A percentile compares a stretch with the other conserved stretches of the same genome.
Conservation (phyloP, 345 rosid species). For the Dipteronia sinensis region DNA sequence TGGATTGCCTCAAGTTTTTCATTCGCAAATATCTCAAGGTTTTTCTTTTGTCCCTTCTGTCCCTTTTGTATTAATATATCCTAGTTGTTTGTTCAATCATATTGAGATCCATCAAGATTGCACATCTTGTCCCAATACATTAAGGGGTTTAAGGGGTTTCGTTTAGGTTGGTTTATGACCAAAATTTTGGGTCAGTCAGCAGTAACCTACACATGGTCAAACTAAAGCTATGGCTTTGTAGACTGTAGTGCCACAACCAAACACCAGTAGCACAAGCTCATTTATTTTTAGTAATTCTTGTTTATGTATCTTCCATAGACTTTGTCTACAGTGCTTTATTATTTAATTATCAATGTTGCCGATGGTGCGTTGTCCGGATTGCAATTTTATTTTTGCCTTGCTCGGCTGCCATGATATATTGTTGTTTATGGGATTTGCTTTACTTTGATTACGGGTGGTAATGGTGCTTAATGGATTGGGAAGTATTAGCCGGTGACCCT, state of each 20-base stretch:
- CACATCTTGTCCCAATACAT: not conserved
- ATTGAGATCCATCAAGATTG: not conserved
- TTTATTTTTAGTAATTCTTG: not conserved
- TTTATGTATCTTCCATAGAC: no score
- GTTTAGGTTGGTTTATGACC: not conserved
- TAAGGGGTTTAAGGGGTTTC: not conserved
- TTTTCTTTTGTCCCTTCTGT: not conserved
- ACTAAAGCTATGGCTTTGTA: not conserved
- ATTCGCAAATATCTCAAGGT: conserved; percentile 65
- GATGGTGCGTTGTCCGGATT: no score
- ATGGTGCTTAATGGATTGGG: not conserved
- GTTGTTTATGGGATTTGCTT: not conserved
- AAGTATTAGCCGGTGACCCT: not conserved
- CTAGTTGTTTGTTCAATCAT: not conserved
- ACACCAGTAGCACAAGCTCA: not conserved
- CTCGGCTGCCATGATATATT: no score
- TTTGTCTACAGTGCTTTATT: no score
- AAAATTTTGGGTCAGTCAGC: not conserved
- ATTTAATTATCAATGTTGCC: no score
- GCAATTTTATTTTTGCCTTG: no score
- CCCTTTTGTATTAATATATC: not conserved
- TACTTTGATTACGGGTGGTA: not conserved
- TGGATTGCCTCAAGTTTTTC: conserved; percentile 64
- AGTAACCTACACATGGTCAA: not conserved
- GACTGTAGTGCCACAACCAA: not conserved